phyloP scores from a whole-genome alignment of 306 rosid species.

The Prunus fruticosa region DNA sequence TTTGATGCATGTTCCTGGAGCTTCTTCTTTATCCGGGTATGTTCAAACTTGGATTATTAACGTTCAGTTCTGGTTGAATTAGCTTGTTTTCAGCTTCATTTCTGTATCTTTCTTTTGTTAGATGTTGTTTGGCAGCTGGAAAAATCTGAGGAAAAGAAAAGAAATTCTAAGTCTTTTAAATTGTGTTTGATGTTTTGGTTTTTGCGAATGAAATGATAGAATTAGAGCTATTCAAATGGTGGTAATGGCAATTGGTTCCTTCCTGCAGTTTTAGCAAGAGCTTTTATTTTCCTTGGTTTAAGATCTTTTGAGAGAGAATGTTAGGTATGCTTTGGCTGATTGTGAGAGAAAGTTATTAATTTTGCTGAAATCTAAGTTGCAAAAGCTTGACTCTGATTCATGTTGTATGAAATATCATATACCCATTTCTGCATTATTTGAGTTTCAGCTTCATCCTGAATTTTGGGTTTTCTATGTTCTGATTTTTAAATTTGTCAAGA shows the following conservation, averaged over 20 bases:
- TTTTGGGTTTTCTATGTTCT: not conserved
- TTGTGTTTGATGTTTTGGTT: not conserved
- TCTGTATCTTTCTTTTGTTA: not conserved
- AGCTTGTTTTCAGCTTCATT: not conserved
- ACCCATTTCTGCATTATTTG: not conserved
- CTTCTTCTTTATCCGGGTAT: slow-evolving; percentile 29
- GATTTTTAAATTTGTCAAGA: not conserved
- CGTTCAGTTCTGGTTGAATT: not conserved
- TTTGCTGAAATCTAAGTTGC: not conserved
- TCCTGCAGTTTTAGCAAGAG: not conserved
- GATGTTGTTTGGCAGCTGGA: slow-evolving; percentile 22
- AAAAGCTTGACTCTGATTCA: not conserved
- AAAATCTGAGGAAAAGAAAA: not conserved
- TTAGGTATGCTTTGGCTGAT: not conserved
- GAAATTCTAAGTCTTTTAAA: not conserved
- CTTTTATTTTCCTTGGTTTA: not conserved
- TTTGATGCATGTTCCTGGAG: slow-evolving; percentile 27
- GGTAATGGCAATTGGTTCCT: not conserved
- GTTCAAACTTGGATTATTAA: slow-evolving; percentile 10
- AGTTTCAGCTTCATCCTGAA: not conserved
- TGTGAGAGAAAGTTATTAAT: not conserved
- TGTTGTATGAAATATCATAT: not conserved
- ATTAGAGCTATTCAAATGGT: not conserved
- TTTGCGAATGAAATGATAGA: not conserved
- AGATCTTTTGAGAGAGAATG: not conserved